A percentile compares a stretch with the other conserved stretches of the same genome.
phyloP scores from a whole-genome alignment of 306 rosid genomes.

The Elaeagnus macrophylla region DNA sequence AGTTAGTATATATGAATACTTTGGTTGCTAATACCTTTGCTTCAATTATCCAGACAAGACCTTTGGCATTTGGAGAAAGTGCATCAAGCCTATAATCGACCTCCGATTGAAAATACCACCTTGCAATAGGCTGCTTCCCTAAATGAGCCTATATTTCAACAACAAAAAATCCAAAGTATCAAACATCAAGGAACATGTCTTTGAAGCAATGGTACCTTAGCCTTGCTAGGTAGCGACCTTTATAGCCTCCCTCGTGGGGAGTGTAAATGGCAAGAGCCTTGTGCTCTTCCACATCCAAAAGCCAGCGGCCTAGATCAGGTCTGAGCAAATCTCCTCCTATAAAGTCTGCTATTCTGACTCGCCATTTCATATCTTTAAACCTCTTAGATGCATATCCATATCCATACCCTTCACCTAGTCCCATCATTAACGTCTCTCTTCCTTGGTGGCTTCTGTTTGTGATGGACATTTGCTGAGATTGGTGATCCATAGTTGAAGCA shows the following conservation, averaged over 20 bases:
- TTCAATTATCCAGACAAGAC: slow-evolving; percentile 55
- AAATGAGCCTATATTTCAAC: slow-evolving; percentile 37
- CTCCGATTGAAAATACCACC: slow-evolving; percentile 96
- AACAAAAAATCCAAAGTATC: not conserved
- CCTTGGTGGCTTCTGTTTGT: slow-evolving; percentile 17
- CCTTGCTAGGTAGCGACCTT: slow-evolving; percentile 70
- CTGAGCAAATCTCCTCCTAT: slow-evolving; percentile 80
- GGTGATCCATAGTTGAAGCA: slow-evolving; percentile 42
- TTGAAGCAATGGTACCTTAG: slow-evolving; percentile 48
- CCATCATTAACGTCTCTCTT: slow-evolving; percentile 11
- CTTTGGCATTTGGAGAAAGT: slow-evolving; percentile 76
- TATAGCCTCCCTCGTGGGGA: slow-evolving; percentile 96
- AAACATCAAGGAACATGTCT: too few species aligned
- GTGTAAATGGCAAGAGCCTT: slow-evolving; percentile 80
- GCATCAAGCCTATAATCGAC: slow-evolving; percentile 88
- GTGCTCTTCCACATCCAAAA: slow-evolving; percentile 86
- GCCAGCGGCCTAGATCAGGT: slow-evolving; percentile 69
- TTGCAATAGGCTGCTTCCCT: slow-evolving; percentile 59
- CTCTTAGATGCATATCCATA: slow-evolving; percentile 19
- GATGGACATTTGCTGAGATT: slow-evolving; percentile 19
- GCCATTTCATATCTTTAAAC: slow-evolving; percentile 42
- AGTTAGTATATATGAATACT: not conserved
- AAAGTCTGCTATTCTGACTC: slow-evolving; percentile 53
- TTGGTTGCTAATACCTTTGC: slow-evolving; percentile 32
- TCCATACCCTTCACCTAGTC: slow-evolving; percentile 17